Evolutionary conservation across 2,329 filamentous ascomycete species (phyloP).

Genomic region (Fusarium sp.): DNA sequence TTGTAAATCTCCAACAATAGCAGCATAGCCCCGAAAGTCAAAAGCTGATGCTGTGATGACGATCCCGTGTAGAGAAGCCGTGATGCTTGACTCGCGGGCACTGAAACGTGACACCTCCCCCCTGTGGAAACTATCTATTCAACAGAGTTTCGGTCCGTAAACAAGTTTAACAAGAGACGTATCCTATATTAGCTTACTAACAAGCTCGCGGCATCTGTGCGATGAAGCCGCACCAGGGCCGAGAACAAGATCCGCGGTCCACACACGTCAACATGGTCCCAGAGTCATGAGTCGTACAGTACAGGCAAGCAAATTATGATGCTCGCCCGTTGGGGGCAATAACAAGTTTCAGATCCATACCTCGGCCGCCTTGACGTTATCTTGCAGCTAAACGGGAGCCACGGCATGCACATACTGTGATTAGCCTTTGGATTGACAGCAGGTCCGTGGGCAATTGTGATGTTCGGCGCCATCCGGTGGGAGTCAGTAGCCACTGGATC

Average conservation of each 20-base stretch:
- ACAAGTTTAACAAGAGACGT: background rate
- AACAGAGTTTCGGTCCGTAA: slow-evolving; percentile 36
- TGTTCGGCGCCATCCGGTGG: slow-evolving; percentile 43
- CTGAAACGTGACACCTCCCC: slow-evolving; percentile 29
- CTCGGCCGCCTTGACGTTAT: slow-evolving; percentile 17
- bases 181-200: slow-evolving; percentile 3
- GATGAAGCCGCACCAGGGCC: slow-evolving; percentile 18
- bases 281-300: slow-evolving; percentile 31
- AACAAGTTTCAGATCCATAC: background rate
- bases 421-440: slow-evolving; percentile 22
- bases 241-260: slow-evolving; percentile 31
- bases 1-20: slow-evolving; percentile 18
- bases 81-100: slow-evolving; percentile 31
- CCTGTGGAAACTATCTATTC: slow-evolving; percentile 20
- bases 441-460: slow-evolving; percentile 26
- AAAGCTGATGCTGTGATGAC: slow-evolving; percentile 16
- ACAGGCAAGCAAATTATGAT: slow-evolving; percentile 14
- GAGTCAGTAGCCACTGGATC: slow-evolving; percentile 29
- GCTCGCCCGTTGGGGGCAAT: background rate
- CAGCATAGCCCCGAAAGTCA: slow-evolving; percentile 26
- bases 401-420: slow-evolving; percentile 4
- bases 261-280: slow-evolving; percentile 20
- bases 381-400: slow-evolving; percentile 4
- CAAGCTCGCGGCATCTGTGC: slow-evolving; percentile 15
- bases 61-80: slow-evolving; percentile 8